Conservation (phyloP, 495 filamentous ascomycete genomes). For the Aspergillus sclerotioniger region DNA sequence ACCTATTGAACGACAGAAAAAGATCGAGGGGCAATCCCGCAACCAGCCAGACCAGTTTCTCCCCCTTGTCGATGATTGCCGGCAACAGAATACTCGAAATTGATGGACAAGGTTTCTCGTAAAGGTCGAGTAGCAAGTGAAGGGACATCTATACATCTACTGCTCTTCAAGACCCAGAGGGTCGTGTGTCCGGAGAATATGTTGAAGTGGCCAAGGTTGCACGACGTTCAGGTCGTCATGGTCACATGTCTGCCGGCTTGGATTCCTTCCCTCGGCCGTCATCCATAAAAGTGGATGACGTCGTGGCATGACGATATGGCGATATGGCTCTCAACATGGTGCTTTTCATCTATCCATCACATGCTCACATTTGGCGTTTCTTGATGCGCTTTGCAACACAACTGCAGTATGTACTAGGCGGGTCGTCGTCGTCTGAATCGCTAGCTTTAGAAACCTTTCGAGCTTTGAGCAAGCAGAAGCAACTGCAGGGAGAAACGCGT, state of each 20-base stretch:
- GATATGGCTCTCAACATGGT: neutral
- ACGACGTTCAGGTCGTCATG: neutral
- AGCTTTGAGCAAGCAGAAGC: neutral
- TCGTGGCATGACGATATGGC: neutral
- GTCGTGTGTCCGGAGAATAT: neutral
- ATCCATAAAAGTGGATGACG: neutral
- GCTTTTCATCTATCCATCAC: neutral
- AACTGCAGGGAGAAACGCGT: neutral
- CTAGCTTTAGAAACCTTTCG: neutral
- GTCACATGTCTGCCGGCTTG: neutral
- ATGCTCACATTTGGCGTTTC: neutral
- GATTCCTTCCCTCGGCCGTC: neutral
- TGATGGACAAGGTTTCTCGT: neutral
- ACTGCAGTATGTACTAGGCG: neutral
- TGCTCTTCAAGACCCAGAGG: neutral
- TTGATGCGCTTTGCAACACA: neutral
- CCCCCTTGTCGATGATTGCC: neutral
- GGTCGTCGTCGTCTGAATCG: too few relatives aligned
- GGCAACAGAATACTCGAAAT: neutral
- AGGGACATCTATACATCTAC: neutral
- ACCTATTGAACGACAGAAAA: too few relatives aligned
- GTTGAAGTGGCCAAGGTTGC: neutral
- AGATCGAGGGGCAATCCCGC: too few relatives aligned
- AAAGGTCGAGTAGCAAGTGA: neutral
- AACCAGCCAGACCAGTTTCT: too few relatives aligned